Base-by-base conservation (phyloP, 192 early-diverging fungal species). In the Podila minutissima region DNA sequence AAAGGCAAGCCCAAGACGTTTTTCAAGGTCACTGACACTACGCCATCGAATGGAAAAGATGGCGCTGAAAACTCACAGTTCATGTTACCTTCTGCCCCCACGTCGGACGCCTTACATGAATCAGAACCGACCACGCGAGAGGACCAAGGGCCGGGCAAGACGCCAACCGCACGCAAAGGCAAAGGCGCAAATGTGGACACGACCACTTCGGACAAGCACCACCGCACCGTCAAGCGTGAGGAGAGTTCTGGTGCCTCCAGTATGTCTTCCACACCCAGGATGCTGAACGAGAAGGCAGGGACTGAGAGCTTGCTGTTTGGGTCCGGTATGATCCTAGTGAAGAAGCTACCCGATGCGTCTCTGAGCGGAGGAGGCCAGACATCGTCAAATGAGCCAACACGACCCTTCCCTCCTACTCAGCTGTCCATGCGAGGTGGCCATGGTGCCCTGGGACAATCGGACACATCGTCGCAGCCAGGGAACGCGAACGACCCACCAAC, bases 291-390 rank as follows among this genome's bases (percentile, higher is more conserved):
- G 24, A 19, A 24, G 11, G 4, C n/a, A 26, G 37, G 57, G 8
- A 69, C 69, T 5, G 31, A 63, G 22, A 79, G 66, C 3, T 13
- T 79, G 12, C 58, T 67, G 10, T 79, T 79, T 79, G 76, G 76
- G 28, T 66, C 66, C 5, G 76, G 76, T 12, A 67, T 79, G 60
- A 72, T 72, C n/a, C 55, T 79, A 12, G 70, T 79, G 5, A 67
- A 72, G 20, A 77, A 71, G 24, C 37, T 77, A 4, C 62, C 53
- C 5, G 74, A 69, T 46, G 64, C 33, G 8, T 59, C 69, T 10
- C 24, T 29, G n/a, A n/a, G 26, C 11, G 69, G 58, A 17, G 31
- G n/a, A 13, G 26, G 24, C 26, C 37, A 32, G 22, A 46, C 46
- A 55, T 55, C 53, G 7, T 38, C 37, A 17, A 63, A 10, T n/a